A percentile compares a stretch with the other conserved stretches of the same genome.
These are phyloP conservation scores for Pseudotsuga menziesii DNA, from an alignment of 75 land plant genomes.

Conservation along the genomic window DNA sequence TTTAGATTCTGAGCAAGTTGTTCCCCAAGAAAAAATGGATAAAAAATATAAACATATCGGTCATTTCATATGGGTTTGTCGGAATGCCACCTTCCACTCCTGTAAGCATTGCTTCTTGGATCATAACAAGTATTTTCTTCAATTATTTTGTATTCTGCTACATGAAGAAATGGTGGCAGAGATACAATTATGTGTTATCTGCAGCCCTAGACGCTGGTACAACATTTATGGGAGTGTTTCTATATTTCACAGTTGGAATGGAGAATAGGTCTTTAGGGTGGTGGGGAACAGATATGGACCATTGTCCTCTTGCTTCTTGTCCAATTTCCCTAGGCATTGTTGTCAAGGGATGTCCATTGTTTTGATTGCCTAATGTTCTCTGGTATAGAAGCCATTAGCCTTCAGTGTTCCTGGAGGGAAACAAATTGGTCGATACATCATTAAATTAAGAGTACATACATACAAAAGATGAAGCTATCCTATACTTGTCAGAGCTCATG, in stretches of 20 bases:
- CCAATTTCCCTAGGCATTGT: no score
- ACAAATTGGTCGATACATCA: no score
- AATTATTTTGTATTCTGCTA: constrained; percentile 56
- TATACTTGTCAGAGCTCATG: no score
- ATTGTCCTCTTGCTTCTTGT: no score
- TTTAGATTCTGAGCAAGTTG: constrained; percentile 55
- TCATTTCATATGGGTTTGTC: constrained; percentile 56
- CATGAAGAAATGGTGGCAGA: constrained; percentile 59
- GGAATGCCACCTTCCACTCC: constrained; percentile 69
- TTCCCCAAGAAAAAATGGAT: constrained; percentile 72
- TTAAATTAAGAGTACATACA: no score
- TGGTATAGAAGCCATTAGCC: no score
- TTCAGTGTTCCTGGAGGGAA: no score
- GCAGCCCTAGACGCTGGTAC: constrained; percentile 64
- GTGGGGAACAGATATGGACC: no score
- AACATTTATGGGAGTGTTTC: constrained; percentile 64
- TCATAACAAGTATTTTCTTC: constrained; percentile 50
- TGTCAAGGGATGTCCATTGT: no score
- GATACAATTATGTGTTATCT: constrained; percentile 60
- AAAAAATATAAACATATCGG: constrained; percentile 56
- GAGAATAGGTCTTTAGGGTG: no score
- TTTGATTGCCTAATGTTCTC: no score
- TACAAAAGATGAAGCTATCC: no score
- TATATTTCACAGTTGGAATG: constrained; percentile 38
- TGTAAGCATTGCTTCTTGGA: constrained; percentile 53